Percentiles rank a stretch among this genome's conserved stretches.
These are phyloP conservation scores for Eutypella sp. DNA, from an alignment of 2,329 filamentous ascomycete genomes.

Conservation along the genomic window DNA sequence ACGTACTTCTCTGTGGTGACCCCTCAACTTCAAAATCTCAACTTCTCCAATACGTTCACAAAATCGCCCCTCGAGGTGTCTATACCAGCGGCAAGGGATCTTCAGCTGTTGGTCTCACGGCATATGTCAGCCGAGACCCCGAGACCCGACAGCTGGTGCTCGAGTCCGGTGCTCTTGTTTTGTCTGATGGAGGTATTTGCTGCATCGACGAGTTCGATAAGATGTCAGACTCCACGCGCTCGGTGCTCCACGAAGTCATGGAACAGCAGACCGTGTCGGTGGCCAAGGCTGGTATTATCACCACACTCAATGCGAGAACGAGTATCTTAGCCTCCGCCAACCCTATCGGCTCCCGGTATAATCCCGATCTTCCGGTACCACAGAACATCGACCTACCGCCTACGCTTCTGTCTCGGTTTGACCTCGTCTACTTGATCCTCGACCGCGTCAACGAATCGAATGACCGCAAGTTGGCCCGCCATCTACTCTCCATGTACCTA, in stretches of 20 bases:
- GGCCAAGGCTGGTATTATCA: constrained; percentile 90
- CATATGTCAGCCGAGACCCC: constrained; percentile 75
- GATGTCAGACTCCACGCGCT: constrained; percentile 75
- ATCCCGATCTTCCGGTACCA: constrained; percentile 88
- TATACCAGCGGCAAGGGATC: constrained; percentile 80
- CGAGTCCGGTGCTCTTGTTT: constrained; percentile 72
- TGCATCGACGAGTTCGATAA: constrained; percentile 86
- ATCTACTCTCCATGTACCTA: constrained; percentile 92
- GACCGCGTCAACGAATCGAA: constrained; percentile 88
- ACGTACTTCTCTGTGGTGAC: constrained; percentile 92
- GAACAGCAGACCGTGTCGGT: constrained; percentile 83
- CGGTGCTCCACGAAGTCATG: constrained; percentile 83
- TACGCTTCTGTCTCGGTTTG: constrained; percentile 90
- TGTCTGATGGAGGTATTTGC: constrained; percentile 78
- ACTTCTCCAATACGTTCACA: constrained; percentile 89
- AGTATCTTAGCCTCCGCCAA: constrained; percentile 96
- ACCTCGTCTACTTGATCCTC: constrained; percentile 92
- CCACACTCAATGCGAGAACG: constrained; percentile 90
- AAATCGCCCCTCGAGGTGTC: constrained; percentile 85
- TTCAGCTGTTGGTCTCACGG: constrained; percentile 75
- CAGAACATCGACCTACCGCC: constrained; percentile 98
- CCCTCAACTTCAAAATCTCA: constrained; percentile 97
- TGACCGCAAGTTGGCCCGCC: constrained; percentile 83
- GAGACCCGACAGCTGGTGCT: constrained; percentile 76
- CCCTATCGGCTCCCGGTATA: constrained; percentile 96